A percentile compares a stretch with the other conserved stretches of the same genome.
phyloP scores from a whole-genome alignment of 1,139 yeast genomes.

The Pichia sp. region DNA sequence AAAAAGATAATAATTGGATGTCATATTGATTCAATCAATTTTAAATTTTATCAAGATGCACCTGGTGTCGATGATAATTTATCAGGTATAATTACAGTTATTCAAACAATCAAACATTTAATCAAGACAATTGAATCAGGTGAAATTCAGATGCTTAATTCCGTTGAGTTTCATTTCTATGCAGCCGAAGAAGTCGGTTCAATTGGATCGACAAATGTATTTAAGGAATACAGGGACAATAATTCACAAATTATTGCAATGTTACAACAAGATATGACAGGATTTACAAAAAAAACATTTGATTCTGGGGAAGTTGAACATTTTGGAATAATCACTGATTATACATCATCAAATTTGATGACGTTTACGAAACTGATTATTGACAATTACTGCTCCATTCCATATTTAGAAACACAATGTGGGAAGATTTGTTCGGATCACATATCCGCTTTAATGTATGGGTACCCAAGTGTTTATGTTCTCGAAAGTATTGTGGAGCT shows the following conservation, averaged over 20 bases:
- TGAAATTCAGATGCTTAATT: slow-evolving; percentile 39
- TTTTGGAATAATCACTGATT: slow-evolving; percentile 76
- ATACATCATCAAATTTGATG: slow-evolving; percentile 55
- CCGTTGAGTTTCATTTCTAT: slow-evolving; percentile 89
- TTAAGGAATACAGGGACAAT: slow-evolving; percentile 44
- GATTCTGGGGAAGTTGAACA: slow-evolving; percentile 60
- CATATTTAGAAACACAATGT: slow-evolving; percentile 69
- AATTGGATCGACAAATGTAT: slow-evolving; percentile 79
- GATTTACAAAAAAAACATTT: slow-evolving; percentile 55
- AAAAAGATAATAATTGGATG: slow-evolving; percentile 68
- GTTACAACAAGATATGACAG: slow-evolving; percentile 97
- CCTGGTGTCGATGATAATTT: slow-evolving; percentile 98
- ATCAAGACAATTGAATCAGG: background rate
- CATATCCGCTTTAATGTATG: slow-evolving; percentile 75
- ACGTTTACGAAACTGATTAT: slow-evolving; percentile 58
- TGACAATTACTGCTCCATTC: slow-evolving; percentile 55
- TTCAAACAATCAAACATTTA: slow-evolving; percentile 9
- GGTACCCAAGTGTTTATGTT: slow-evolving; percentile 78
- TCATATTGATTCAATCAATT: slow-evolving; percentile 81
- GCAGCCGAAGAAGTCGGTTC: slow-evolving; percentile 94
- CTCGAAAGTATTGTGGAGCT: slow-evolving; percentile 67
- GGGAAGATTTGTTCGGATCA: slow-evolving; percentile 95
- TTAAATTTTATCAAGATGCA: slow-evolving; percentile 59
- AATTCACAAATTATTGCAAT: slow-evolving; percentile 59
- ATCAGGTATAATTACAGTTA: slow-evolving; percentile 62